Evolutionary conservation across 2,329 filamentous ascomycete genomes (phyloP), one percentile per base, ranked within the genome.

Genomic region (Claviceps sp.): DNA sequence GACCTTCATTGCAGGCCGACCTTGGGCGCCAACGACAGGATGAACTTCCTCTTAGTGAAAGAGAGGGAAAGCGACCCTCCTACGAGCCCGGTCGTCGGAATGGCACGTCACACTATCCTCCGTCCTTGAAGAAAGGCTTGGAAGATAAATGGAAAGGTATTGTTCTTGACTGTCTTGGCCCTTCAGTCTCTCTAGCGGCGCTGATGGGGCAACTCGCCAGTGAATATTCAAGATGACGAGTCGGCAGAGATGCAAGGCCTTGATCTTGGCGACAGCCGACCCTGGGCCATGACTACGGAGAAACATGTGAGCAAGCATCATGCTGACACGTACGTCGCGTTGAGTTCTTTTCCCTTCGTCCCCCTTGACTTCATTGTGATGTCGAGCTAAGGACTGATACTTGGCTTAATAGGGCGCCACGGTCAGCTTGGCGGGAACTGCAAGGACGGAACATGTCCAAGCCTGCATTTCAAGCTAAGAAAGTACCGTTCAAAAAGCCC

Each of bases 161-260:
- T 47, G 24, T 39, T 6, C 38, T 44, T 24, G 6, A 14, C 2
- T 4, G 14, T n/a, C 7, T 38, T 13, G 11, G 5, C 17, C 26
- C 6, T 19, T 46, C 6, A 6, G 8, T 10, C 4, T 3, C 24
- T 34, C 11, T 5, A 14, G 22, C 11, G 5, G 11, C 2, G 2
- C 22, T 37, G 16, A 14, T 49, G 56, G 22, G 57, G 44, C 3
- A 14, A 19, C 2, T 34, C 14, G 3, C 24, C 40, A 62, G 60
- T 54, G 2, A 26, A 51, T 16, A 56, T 61, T 13, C 22, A 54
- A 3, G 60, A 62, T 19, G 57, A 58, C 19, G 60, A 62, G 24
- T 54, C 60, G 2, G 50, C 54, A 13, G 55, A 60, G 45, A 56
- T 61, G 47, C 41, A 59, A 37, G 60, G 60, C 16, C 55, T 62